Evolutionary conservation across 768 basidiomycete species (phyloP).

Genomic region (Mycena polygramma): DNA sequence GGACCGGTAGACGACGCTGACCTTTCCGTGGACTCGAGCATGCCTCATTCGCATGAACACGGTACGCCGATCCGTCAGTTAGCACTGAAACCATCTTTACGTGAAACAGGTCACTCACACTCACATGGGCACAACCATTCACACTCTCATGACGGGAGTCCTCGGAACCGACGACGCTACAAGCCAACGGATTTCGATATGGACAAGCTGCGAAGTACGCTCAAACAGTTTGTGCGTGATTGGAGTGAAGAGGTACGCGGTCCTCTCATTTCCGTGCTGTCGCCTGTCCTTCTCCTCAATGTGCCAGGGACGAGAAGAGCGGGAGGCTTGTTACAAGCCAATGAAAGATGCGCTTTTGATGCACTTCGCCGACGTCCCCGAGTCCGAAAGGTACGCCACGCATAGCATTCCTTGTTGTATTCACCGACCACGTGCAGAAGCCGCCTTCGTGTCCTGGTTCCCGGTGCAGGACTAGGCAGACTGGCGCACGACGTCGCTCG

Average conservation of each 20-base stretch:
- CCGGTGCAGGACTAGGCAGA: constrained; percentile 91
- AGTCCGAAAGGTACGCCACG: constrained; percentile 63
- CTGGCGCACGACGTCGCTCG: constrained; percentile 90
- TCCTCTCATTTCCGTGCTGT: background rate
- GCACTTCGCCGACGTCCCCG: constrained; percentile 70
- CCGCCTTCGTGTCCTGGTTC: constrained; percentile 83
- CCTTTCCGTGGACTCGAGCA: constrained; percentile 18
- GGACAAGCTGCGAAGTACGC: constrained; percentile 92
- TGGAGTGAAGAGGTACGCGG: constrained; percentile 84
- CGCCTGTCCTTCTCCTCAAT: background rate
- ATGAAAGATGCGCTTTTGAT: constrained; percentile 80
- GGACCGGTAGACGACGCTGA: constrained; percentile 46
- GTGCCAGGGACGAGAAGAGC: constrained; percentile 79
- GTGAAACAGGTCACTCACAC: constrained; percentile 31
- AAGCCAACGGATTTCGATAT: constrained; percentile 80
- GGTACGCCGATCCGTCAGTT: constrained; percentile 19
- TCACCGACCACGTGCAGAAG: constrained; percentile 51
- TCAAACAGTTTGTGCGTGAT: constrained; percentile 94
- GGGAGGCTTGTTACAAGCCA: constrained; percentile 84
- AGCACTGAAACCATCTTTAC: background rate
- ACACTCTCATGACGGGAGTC: constrained; percentile 44
- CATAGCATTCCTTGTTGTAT: constrained; percentile 1
- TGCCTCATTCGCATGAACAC: constrained; percentile 28
- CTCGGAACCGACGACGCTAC: constrained; percentile 48
- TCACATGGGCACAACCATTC: constrained; percentile 17